Evolutionary conservation across 176 grass and related monocot genomes (phyloP), one percentile per base, ranked within the genome.

Genomic region (Canna indica): DNA sequence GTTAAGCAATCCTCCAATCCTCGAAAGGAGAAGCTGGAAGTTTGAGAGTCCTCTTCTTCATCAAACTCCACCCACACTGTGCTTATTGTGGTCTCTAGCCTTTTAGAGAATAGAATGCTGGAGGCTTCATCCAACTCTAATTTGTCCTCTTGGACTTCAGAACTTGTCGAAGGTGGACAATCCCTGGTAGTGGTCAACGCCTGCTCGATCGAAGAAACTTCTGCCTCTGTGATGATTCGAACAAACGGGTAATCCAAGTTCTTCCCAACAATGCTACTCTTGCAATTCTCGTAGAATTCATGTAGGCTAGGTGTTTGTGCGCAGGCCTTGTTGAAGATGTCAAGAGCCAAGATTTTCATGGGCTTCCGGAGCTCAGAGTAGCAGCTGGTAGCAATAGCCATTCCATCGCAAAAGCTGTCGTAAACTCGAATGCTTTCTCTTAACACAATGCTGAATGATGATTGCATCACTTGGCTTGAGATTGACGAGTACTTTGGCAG

Each of bases 361-460:
- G 81, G 33, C 79, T 84, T 90, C 66, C 47, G 59, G 0, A 76
- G 61, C 35, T 75, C 78, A 8, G 41, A 36, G 60, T 66, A 73
- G 68, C 68, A 44, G 6, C 72, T 71, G 33, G 79, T 66, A 39
- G 86, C 56, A 27, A 25, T 48, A 31, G 90, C 86, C 62, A 90
- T 39, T 10, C 75, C 86, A 11, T 93, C 86, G 4, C 46, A 52
- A 64, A 92, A 99, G 50, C 79, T 54, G 38, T 78, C 80, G 57
- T 99, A 93, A 47, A 93, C 94, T 65, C 83, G 88, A 77, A 99
- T 85, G 77, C 94, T 99, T 72, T 99, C 94, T 54, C 84, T 81
- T 76, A 99, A 81, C 53, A 88, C 84, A 85, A 99, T 85, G 78
- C 80, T 61, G 69, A 93, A 79, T 15, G 88, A 82, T 38, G 86